A percentile compares a stretch with the other conserved stretches of the same genome.
Evolutionary conservation across 169 alveolate genomes (phyloP).

Genomic region (Eimeria acervulina): DNA sequence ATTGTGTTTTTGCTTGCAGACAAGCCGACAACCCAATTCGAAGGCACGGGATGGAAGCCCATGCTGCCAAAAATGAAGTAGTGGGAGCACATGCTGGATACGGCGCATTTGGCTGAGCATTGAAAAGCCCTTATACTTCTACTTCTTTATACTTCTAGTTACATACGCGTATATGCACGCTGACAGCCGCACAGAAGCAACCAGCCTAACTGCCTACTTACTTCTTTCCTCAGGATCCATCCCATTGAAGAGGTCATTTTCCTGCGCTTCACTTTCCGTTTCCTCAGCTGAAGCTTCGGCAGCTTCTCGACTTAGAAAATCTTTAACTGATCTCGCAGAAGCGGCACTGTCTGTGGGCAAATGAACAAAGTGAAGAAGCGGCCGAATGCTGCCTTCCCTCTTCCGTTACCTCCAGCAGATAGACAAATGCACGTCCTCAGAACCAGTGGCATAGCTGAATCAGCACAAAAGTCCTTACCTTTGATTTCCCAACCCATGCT

Average conservation of each 20-base stretch:
- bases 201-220: neutral
- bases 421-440: neutral
- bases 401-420: neutral
- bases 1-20: neutral
- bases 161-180: neutral
- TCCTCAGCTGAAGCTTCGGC: constrained; percentile 65
- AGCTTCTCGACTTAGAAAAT: constrained; percentile 64
- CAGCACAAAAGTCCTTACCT: neutral
- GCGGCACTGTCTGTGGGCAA: neutral
- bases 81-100: neutral
- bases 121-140: neutral
- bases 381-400: neutral
- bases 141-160: neutral
- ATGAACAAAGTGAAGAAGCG: neutral
- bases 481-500: neutral
- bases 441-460: neutral
- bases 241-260: constrained; percentile 40
- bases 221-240: constrained; percentile 48
- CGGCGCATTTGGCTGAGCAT: neutral
- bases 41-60: neutral
- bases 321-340: constrained; percentile 42
- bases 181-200: neutral
- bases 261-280: constrained; percentile 46
- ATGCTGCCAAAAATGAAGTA: neutral
- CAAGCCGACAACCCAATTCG: neutral